Base-by-base conservation (phyloP, 257 asterid genomes). In the Eucommia ulmoides region DNA sequence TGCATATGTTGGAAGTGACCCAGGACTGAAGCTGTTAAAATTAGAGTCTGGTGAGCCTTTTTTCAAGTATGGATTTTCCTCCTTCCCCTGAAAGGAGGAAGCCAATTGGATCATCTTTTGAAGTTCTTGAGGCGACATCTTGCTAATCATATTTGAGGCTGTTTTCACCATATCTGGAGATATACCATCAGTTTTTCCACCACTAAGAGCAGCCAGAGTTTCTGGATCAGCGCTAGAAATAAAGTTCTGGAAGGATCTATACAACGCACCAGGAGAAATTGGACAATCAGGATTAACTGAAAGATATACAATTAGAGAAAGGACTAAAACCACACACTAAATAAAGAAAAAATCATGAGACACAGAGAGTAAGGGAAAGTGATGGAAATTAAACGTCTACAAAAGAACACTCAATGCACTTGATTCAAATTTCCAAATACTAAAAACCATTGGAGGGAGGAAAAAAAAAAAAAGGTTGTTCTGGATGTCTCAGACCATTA, bases 111-210 rank as follows among this genome's bases (percentile, higher is more conserved):
- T 61, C 96, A 91, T 86, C 46, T 66, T 80, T 54, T 79, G 73
- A 38, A 91, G 93, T 65, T 91, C 99, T 63, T 83, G 89, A 0
- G 93, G 89, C 44, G 99, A 74, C 99, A 91, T 86, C 65, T 77
- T 81, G 59, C 89, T 69, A 17, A 91, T 68, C 54, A 74, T 63
- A 65, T 55, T 69, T 17, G 94, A 77, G 46, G 97, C 94, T 3
- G 93, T 70, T 77, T 74, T 86, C 44, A 91, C 60, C 94, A 86
- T 86, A 60, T 75, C 97, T 33, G 95, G 95, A 51, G 96, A 66
- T 53, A 91, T 57, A 16, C 83, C 94, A 45, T 87, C 93, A 52
- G 63, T 67, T 51, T 74, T 71, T 51, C 93, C 94, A 53, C 88
- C 84, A 77, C 73, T 72, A 24, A 91, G 35, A 21, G 93, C 83